Conservation (phyloP, 495 filamentous ascomycete species). For the Baudoinia panamericana region DNA sequence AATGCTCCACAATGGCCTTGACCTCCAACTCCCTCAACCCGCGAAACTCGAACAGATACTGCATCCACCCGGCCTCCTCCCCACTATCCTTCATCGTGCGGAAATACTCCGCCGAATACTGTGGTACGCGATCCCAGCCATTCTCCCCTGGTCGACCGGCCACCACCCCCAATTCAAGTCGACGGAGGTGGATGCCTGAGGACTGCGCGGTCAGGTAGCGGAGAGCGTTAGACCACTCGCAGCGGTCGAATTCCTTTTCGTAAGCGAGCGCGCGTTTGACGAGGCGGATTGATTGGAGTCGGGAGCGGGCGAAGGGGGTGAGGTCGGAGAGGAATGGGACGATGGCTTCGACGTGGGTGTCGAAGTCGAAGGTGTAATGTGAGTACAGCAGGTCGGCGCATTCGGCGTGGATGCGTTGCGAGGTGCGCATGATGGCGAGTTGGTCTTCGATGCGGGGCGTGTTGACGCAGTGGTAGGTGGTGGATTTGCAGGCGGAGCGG, state of each 20-base stretch:
- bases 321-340: slow-evolving; percentile 44
- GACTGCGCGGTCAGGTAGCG: slow-evolving; percentile 10
- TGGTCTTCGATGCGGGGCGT: slow-evolving; percentile 29
- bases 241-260: slow-evolving; percentile 38
- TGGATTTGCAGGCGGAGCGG: slow-evolving; percentile 24
- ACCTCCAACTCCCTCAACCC: slow-evolving; percentile 33
- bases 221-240: slow-evolving; percentile 36
- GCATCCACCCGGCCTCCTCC: slow-evolving; percentile 40
- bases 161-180: slow-evolving; percentile 35
- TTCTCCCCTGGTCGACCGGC: slow-evolving; percentile 32
- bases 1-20: slow-evolving; percentile 31
- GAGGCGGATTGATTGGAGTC: slow-evolving; percentile 34
- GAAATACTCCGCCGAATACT: slow-evolving; percentile 32
- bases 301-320: slow-evolving; percentile 30
- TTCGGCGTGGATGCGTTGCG: slow-evolving; percentile 37
- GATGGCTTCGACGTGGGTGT: slow-evolving; percentile 39
- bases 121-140: slow-evolving; percentile 32
- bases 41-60: slow-evolving; percentile 31
- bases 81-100: slow-evolving; percentile 21
- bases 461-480: slow-evolving; percentile 36
- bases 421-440: slow-evolving; percentile 33
- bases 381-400: slow-evolving; percentile 38
- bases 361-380: slow-evolving; percentile 40
- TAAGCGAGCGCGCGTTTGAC: slow-evolving; percentile 38
- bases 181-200: slow-evolving; percentile 24